A percentile compares a stretch with the other conserved stretches of the same genome.
Evolutionary conservation across 2,329 filamentous ascomycete species (phyloP).

Genomic region (Teratosphaeriaceae sp.): DNA sequence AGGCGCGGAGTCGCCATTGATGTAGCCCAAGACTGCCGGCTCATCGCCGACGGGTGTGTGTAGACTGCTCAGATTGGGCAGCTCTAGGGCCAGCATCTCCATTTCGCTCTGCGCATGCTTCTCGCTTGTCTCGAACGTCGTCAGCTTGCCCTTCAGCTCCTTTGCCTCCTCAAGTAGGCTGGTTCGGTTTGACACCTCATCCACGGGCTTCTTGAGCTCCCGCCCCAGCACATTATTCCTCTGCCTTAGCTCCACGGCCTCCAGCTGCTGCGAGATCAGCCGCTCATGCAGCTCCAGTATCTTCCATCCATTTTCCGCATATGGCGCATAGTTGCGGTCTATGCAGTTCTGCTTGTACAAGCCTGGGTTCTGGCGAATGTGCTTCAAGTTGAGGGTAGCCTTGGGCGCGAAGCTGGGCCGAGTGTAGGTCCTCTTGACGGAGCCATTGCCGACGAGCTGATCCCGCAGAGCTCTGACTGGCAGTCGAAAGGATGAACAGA

Average conservation of each 20-base stretch:
- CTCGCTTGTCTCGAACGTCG: slow-evolving; percentile 56
- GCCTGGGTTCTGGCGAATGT: slow-evolving; percentile 78
- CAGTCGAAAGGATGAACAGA: slow-evolving; percentile 9
- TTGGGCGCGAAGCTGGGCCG: slow-evolving; percentile 70
- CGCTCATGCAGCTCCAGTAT: slow-evolving; percentile 47
- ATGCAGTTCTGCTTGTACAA: slow-evolving; percentile 77
- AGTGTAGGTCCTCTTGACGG: slow-evolving; percentile 27
- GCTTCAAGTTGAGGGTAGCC: slow-evolving; percentile 72
- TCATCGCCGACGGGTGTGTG: slow-evolving; percentile 66
- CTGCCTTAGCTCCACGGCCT: slow-evolving; percentile 57
- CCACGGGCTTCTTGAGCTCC: slow-evolving; percentile 37
- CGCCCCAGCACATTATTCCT: slow-evolving; percentile 59
- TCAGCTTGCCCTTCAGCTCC: slow-evolving; percentile 56
- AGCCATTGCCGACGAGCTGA: not conserved
- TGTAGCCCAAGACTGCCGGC: slow-evolving; percentile 62
- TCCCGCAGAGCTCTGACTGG: not conserved
- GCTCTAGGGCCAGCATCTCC: slow-evolving; percentile 62
- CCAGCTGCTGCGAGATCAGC: slow-evolving; percentile 47
- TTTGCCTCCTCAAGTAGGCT: slow-evolving; percentile 57
- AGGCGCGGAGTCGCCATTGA: slow-evolving; percentile 57
- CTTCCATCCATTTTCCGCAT: slow-evolving; percentile 45
- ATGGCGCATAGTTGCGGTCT: slow-evolving; percentile 70
- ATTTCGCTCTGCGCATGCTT: slow-evolving; percentile 58
- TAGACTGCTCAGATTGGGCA: slow-evolving; percentile 80
- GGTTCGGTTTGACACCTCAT: slow-evolving; percentile 32